Base-by-base conservation (phyloP, 2,329 filamentous ascomycete genomes). In the Pezicula radicicola region DNA sequence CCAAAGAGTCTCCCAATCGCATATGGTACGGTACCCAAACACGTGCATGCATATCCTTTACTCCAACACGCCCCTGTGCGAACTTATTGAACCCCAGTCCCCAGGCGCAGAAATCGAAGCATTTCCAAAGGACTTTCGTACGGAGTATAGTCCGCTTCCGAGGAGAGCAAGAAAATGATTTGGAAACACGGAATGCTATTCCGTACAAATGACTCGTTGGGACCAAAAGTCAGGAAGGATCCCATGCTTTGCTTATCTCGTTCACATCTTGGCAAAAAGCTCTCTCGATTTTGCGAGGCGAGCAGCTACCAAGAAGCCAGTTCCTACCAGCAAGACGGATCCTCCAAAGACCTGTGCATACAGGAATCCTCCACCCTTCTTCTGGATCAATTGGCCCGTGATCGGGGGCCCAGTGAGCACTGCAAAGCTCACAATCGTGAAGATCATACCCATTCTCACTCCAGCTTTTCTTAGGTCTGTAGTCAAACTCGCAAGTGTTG, bases 371-470 rank as follows among this genome's bases (percentile, higher is more conserved):
- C 77, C 78, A 10, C 67, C 56, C 21, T 72, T 69, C 10, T 60
- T 65, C 53, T 76, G 63, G 19, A 83, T 71, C 56, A 83, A 62
- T 3, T 74, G 75, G 3, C 79, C 80, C 2, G 74, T 77, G 53
- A 82, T 78, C 0, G 80, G 78, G 4, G 79, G 74, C 0, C 80
- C 80, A 3, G 75, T 79, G 47, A 83, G 63, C 3, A 72, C 74
- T 1, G 78, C 76, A 48, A 83, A 72, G n/a, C 72, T 74, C 16
- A 81, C 72, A 50, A 80, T 72, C 19, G 71, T 63, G 46, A 83
- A 75, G 5, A 76, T 72, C 75, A 81, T 79, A 1, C 80, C 79
- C 66, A 81, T 78, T n/a, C 79, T 68, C n/a, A 78, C 74, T 0
- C 80, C 80, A 5, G 70, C 68, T 63, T 79, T 81, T 54, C 73